Evolutionary conservation across 805 yeast species (phyloP).

Genomic region (Saccharomycopsis sp.): DNA sequence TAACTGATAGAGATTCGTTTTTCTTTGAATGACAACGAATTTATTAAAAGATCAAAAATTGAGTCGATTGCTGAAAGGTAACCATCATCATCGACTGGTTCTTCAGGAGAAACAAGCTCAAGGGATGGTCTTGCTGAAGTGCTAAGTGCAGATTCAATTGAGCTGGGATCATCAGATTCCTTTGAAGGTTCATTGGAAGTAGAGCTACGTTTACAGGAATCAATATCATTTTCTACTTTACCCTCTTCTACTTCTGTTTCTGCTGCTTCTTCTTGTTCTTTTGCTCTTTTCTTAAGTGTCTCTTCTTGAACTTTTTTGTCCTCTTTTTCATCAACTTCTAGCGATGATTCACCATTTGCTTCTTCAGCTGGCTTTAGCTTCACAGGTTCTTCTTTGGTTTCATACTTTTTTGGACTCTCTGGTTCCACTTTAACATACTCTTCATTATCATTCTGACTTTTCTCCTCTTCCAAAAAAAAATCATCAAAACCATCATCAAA

Average conservation of each 20-base stretch:
- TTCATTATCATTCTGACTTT: not conserved
- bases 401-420: slow-evolving; percentile 4
- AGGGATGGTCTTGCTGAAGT: no score
- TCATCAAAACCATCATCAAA: slow-evolving; percentile 28
- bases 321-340: not conserved
- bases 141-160: no score
- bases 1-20: slow-evolving; percentile 76
- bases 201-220: no score
- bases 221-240: no score
- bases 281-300: not conserved
- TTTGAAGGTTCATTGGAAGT: not conserved
- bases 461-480: slow-evolving; percentile 22
- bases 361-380: not conserved
- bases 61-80: slow-evolving; percentile 54
- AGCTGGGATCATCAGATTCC: not conserved
- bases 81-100: not conserved
- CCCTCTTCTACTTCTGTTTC: not conserved
- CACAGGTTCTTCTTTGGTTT: not conserved
- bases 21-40: slow-evolving; percentile 56
- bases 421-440: not conserved
- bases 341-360: not conserved
- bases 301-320: not conserved
- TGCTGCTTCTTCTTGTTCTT: not conserved
- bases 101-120: not conserved
- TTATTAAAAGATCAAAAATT: slow-evolving; percentile 62